phyloP scores from a whole-genome alignment of 352 stramenopile genomes.

The Aphanomyces cochlioides region DNA sequence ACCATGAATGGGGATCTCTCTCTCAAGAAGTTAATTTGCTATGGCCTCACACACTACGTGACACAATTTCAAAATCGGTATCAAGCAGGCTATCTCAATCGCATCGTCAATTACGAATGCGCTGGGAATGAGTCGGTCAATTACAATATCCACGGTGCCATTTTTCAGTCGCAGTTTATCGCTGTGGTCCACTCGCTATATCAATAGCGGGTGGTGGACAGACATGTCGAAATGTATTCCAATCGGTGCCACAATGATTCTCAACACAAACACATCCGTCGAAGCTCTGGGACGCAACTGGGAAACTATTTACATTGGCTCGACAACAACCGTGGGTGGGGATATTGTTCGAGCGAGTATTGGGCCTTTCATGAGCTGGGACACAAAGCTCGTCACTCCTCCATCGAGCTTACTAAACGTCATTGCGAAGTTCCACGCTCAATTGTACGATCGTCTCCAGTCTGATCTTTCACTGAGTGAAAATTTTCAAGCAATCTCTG shows the following conservation, averaged over 20 bases:
- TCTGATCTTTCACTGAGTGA: neutral
- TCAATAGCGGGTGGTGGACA: slow-evolving; percentile 11
- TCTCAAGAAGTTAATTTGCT: neutral
- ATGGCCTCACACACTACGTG: neutral
- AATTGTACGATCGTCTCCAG: neutral
- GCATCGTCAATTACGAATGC: slow-evolving; percentile 16
- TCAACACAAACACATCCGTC: neutral
- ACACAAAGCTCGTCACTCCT: slow-evolving; percentile 4
- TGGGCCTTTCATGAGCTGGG: slow-evolving; percentile 14
- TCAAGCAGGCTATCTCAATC: slow-evolving; percentile 9
- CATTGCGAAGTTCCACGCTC: neutral
- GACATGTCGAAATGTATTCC: slow-evolving; percentile 2
- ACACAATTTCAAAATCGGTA: slow-evolving; percentile 4
- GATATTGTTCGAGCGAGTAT: neutral
- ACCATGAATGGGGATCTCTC: neutral
- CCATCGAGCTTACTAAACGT: neutral
- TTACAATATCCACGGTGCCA: neutral
- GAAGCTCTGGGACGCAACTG: slow-evolving; percentile 10
- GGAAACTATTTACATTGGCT: slow-evolving; percentile 6
- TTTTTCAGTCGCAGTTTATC: neutral
- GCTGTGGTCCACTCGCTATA: slow-evolving; percentile 6
- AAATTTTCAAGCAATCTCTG: neutral
- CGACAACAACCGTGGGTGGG: neutral
- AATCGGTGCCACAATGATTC: neutral
- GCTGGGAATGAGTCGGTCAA: slow-evolving; percentile 3